Percentiles rank a stretch among this genome's conserved stretches.
phyloP scores from a whole-genome alignment of 371 early-diverging fungal genomes.

The Apophysomyces trapeziformis region DNA sequence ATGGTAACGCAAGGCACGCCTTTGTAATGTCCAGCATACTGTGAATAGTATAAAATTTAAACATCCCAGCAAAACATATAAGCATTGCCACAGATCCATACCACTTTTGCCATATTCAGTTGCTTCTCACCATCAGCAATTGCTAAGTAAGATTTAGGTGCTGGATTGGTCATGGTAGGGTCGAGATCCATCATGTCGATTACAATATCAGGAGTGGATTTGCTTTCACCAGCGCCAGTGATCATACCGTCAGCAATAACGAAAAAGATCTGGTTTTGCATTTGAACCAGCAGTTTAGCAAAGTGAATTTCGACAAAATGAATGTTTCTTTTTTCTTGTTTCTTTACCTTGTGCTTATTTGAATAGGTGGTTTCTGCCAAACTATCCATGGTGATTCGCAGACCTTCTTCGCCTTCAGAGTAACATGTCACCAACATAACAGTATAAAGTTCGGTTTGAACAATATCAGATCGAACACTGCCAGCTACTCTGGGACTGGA shows the following conservation, averaged over 20 bases:
- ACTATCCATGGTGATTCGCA: constrained; percentile 84
- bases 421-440: constrained; percentile 76
- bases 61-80: too few relatives aligned
- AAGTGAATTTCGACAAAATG: too few relatives aligned
- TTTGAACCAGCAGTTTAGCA: too few relatives aligned
- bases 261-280: constrained; percentile 34
- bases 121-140: constrained; percentile 92
- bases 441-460: constrained; percentile 53
- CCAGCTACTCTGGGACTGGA: constrained; percentile 23
- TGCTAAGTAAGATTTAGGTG: constrained; percentile 82
- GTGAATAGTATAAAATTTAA: not conserved
- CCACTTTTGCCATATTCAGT: constrained; percentile 91
- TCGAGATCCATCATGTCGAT: constrained; percentile 71
- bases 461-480: constrained; percentile 40
- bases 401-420: constrained; percentile 78
- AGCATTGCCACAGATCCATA: constrained; percentile 18
- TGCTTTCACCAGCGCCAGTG: constrained; percentile 50
- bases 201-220: constrained; percentile 77
- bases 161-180: constrained; percentile 58
- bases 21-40: constrained; percentile 91
- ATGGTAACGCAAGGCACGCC: constrained; percentile 87
- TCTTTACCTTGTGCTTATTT: constrained; percentile 54
- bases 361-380: constrained; percentile 73
- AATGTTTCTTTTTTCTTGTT: constrained; percentile 7
- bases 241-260: constrained; percentile 55